Percentiles rank a stretch among this genome's conserved stretches.
These are phyloP conservation scores for Geosmithia flava DNA, from an alignment of 2,329 filamentous ascomycete species.

Conservation along the genomic window DNA sequence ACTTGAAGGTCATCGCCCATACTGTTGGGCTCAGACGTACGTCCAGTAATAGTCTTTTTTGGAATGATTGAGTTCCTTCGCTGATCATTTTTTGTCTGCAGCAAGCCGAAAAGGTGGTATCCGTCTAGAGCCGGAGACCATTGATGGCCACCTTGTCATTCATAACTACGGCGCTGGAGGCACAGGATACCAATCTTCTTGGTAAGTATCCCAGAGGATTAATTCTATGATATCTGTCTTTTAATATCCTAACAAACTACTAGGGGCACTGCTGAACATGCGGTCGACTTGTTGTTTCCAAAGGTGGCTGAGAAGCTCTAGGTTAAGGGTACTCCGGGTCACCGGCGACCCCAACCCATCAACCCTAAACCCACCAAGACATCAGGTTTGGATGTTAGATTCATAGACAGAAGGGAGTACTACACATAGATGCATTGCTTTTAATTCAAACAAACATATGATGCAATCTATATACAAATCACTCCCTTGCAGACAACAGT, in stretches of 20 bases:
- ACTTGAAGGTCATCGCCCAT: constrained; percentile 17
- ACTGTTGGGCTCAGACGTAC: constrained; percentile 17
- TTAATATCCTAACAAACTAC: no score
- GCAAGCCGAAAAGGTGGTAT: no score
- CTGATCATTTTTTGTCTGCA: no score
- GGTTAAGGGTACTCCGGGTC: no score
- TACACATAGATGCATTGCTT: no score
- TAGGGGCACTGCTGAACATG: neutral
- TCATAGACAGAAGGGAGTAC: no score
- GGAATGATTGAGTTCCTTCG: constrained; percentile 5
- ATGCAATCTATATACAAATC: neutral
- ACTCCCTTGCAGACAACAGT: neutral
- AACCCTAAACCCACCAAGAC: no score
- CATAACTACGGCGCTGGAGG: constrained; percentile 15
- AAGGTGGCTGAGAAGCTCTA: no score
- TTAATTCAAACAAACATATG: no score
- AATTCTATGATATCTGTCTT: neutral
- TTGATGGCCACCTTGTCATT: constrained; percentile 8
- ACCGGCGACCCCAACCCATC: no score
- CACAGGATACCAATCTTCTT: constrained; percentile 14
- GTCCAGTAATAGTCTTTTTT: neutral
- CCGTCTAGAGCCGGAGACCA: constrained; percentile 10
- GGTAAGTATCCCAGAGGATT: constrained; percentile 1
- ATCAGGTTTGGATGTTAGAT: no score
- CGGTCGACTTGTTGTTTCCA: no score